Conservation (phyloP, 2,329 filamentous ascomycete genomes). For the Trichophyton mentagrophytes region DNA sequence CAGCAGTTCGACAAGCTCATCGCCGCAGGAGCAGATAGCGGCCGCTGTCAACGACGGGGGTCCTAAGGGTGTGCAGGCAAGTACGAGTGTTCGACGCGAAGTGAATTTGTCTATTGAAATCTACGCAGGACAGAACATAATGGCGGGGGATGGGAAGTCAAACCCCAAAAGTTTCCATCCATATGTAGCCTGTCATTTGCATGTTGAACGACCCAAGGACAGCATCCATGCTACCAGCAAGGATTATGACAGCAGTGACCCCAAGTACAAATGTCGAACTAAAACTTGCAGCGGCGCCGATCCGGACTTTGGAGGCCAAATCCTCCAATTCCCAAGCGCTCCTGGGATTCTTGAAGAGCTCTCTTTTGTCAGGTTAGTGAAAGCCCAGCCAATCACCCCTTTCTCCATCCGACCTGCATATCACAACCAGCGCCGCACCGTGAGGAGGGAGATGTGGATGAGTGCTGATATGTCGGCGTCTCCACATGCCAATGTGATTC, state of each 20-base stretch:
- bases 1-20: conserved; percentile 22
- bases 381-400: conserved; percentile 6
- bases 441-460: background rate
- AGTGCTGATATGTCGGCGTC: background rate
- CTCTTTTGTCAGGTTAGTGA: conserved; percentile 59
- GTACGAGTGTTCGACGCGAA: conserved; percentile 35
- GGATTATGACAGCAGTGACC: conserved; percentile 42
- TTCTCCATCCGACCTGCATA: conserved; percentile 3
- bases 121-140: conserved; percentile 63
- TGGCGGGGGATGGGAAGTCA: conserved; percentile 46
- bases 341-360: conserved; percentile 53
- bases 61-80: conserved; percentile 11
- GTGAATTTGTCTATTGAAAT: conserved; percentile 60
- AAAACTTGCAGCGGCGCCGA: conserved; percentile 45
- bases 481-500: background rate
- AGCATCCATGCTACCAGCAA: conserved; percentile 34
- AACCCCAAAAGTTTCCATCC: conserved; percentile 53
- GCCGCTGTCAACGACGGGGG: conserved; percentile 10
- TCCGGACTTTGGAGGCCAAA: conserved; percentile 51
- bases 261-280: conserved; percentile 47
- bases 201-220: conserved; percentile 56
- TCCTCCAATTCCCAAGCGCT: conserved; percentile 45
- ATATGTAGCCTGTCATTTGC: conserved; percentile 65
- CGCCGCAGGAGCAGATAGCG: conserved; percentile 17
- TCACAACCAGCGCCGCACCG: background rate